Percentiles rank a stretch among this genome's conserved stretches.
phyloP scores from a whole-genome alignment of 2,329 filamentous ascomycete species.

The Phaeosphaeriaceae sp. region DNA sequence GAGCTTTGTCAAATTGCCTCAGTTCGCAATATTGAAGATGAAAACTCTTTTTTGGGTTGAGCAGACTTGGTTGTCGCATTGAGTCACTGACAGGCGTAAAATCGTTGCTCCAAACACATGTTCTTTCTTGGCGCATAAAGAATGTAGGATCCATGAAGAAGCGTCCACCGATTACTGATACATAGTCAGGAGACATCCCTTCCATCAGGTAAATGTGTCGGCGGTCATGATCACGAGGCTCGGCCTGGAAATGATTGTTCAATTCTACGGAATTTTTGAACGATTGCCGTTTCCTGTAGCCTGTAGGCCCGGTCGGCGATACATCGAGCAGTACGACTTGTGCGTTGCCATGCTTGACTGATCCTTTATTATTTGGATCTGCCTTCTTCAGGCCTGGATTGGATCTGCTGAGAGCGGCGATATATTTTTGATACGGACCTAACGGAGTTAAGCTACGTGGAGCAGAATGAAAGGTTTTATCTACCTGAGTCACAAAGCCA shows the following conservation, averaged over 20 bases:
- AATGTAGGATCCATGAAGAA: slow-evolving; percentile 46
- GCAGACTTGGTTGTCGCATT: slow-evolving; percentile 36
- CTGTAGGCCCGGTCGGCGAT: slow-evolving; percentile 8
- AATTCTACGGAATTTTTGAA: slow-evolving; percentile 26
- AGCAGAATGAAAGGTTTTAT: neutral
- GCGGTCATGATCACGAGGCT: slow-evolving; percentile 12
- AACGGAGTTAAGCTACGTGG: slow-evolving; percentile 8
- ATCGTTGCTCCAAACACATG: slow-evolving; percentile 44
- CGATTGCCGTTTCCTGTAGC: slow-evolving; percentile 19
- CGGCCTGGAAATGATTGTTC: slow-evolving; percentile 19
- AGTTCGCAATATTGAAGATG: slow-evolving; percentile 45
- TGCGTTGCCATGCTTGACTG: slow-evolving; percentile 27
- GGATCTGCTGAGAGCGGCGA: slow-evolving; percentile 33
- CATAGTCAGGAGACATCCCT: slow-evolving; percentile 37
- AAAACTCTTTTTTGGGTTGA: slow-evolving; percentile 34
- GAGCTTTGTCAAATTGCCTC: slow-evolving; percentile 35
- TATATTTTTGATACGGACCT: slow-evolving; percentile 40
- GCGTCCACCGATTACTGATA: slow-evolving; percentile 35
- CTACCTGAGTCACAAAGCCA: slow-evolving; percentile 40
- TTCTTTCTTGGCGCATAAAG: slow-evolving; percentile 42
- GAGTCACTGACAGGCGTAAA: slow-evolving; percentile 45
- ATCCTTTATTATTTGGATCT: slow-evolving; percentile 37
- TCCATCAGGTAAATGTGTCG: slow-evolving; percentile 44
- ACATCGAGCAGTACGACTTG: slow-evolving; percentile 36
- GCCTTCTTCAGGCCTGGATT: slow-evolving; percentile 38